A percentile compares a stretch with the other conserved stretches of the same genome.
Evolutionary conservation across 257 asterid genomes (phyloP).

Genomic region (Ligustrum vulgare): DNA sequence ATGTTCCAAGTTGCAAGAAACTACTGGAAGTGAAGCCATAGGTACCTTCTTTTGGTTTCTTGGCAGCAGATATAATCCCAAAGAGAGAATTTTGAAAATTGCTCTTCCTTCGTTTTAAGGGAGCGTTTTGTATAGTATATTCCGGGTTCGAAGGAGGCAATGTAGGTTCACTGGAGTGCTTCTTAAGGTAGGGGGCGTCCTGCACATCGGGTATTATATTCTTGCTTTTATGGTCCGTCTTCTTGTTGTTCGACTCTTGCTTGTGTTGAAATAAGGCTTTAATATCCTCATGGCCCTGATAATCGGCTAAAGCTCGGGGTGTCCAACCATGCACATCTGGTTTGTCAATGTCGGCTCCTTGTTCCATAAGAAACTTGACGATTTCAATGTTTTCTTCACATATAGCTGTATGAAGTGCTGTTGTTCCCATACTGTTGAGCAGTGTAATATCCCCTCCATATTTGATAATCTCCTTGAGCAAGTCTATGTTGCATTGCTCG

Average conservation of each 20-base stretch:
- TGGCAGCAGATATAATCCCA: constrained; percentile 59
- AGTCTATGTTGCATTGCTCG: constrained; percentile 57
- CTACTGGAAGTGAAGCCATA: background rate
- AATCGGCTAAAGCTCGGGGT: constrained; percentile 60
- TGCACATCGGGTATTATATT: constrained; percentile 21
- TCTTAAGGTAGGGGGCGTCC: constrained; percentile 44
- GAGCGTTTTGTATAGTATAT: constrained; percentile 4
- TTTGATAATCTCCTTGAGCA: constrained; percentile 53
- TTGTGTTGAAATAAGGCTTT: constrained; percentile 41
- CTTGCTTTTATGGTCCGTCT: background rate
- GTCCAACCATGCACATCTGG: constrained; percentile 69
- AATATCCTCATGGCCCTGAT: constrained; percentile 60
- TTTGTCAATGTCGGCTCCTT: constrained; percentile 59
- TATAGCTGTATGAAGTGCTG: constrained; percentile 74
- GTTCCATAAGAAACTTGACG: constrained; percentile 55
- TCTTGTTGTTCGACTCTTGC: constrained; percentile 18
- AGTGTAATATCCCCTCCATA: constrained; percentile 60
- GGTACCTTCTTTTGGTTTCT: constrained; percentile 45
- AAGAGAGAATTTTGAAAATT: constrained; percentile 59
- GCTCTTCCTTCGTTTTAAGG: constrained; percentile 30
- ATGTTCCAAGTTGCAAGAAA: background rate
- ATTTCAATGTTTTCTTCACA: constrained; percentile 60
- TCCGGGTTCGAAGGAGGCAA: constrained; percentile 25
- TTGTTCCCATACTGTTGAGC: constrained; percentile 49
- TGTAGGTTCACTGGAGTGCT: constrained; percentile 57